Base-by-base conservation (phyloP, 371 early-diverging fungal species). In the Syncephalis plumigaleata region DNA sequence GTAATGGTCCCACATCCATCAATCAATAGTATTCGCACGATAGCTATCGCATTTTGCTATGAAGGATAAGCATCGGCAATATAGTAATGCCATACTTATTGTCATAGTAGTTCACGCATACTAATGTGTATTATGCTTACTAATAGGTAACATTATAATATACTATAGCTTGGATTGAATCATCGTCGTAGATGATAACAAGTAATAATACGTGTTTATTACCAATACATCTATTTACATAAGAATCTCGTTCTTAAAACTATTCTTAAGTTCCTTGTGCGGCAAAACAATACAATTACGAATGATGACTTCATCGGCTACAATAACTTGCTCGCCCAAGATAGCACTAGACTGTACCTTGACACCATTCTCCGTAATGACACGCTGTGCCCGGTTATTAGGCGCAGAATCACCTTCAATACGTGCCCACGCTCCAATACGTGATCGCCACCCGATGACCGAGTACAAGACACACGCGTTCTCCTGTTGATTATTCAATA, bases 211-310 rank as follows among this genome's bases (percentile, higher is more conserved):
- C 31, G 4, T 31, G 11, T 31, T 31, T 31, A 31, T 31, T 31
- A 11, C 31, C 11, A 44, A 20, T 39, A n/a, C 13, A 36, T n/a
- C n/a, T 39, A 27, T 56, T 60, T 79, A 94, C 91, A 94, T 91
- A 43, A 95, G 71, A 55, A 95, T 89, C 63, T 93, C 92, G 55
- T 88, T 86, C 58, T 91, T 88, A 71, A 76, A 85, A 61, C 78
- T 81, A 24, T 70, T 58, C 62, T 84, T 85, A 50, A 95, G 71
- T 53, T 92, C 94, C 73, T 96, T 96, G 73, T 94, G 87, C 21
- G 97, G 97, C 55, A 96, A 62, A 22, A 96, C 95, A 47, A 94
- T 84, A 54, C 94, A 94, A 69, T 91, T 92, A 52, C 97, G 75
- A 56, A 96, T 84, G 27, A 89, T 81, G 37, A 74, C 71, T 64